phyloP scores from a whole-genome alignment of 2,329 filamentous ascomycete species.

The Sclerotinia subarctica region DNA sequence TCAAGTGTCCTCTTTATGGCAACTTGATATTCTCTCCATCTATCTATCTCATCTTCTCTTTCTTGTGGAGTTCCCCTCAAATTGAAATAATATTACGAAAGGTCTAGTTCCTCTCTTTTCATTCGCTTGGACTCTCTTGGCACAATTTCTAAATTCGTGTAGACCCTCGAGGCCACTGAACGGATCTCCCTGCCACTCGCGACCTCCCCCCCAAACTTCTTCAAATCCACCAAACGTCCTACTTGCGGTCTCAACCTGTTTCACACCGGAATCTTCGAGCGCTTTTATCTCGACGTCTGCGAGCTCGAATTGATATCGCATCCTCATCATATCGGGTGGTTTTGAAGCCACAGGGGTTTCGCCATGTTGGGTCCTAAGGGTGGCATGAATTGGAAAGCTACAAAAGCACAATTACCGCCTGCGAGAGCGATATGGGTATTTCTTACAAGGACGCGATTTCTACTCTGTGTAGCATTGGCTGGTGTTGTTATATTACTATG shows the following conservation, averaged over 20 bases:
- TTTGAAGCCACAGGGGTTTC: constrained; percentile 42
- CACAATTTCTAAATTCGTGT: constrained; percentile 25
- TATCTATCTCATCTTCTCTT: background rate
- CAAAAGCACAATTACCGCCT: constrained; percentile 74
- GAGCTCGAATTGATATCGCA: constrained; percentile 32
- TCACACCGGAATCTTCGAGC: background rate
- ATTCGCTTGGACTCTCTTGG: constrained; percentile 21
- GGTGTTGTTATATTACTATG: constrained; percentile 78
- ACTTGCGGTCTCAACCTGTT: constrained; percentile 17
- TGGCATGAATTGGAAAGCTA: constrained; percentile 88
- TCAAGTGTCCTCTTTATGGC: background rate
- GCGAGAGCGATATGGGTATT: constrained; percentile 68
- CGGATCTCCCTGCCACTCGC: constrained; percentile 20
- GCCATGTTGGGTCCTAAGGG: constrained; percentile 88
- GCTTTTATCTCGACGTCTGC: constrained; percentile 12
- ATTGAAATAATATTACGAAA: constrained; percentile 13
- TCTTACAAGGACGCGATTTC: constrained; percentile 72
- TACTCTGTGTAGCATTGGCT: constrained; percentile 68
- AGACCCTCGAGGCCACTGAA: constrained; percentile 16
- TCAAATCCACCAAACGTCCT: constrained; percentile 22
- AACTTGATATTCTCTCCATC: background rate
- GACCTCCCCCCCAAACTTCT: constrained; percentile 8
- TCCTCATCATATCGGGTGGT: constrained; percentile 40
- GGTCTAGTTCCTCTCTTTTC: constrained; percentile 14
- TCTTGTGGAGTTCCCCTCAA: constrained; percentile 9